Evolutionary conservation across 2,329 filamentous ascomycete species (phyloP), one percentile per base, ranked within the genome.

Genomic region (Bipolaris zeicola): DNA sequence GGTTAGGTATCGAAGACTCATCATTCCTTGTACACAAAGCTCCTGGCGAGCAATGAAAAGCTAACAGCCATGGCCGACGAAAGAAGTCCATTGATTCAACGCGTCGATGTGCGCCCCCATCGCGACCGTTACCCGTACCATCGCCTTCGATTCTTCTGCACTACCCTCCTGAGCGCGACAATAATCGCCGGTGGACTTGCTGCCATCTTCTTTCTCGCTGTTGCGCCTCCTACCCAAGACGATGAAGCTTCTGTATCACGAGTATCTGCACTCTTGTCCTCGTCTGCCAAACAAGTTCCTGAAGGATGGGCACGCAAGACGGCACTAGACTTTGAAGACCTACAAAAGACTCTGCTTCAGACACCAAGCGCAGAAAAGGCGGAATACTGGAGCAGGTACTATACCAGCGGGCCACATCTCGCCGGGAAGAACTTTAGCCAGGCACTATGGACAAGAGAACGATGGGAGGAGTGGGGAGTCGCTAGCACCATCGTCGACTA

Each of bases 61-160:
- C 51, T 37, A 18, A 45, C 48, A 54, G 71, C 55, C 61, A 81
- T 80, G 79, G 68, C 77, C 33, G 73, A 79, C 72, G 88, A 91
- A 78, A 80, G 79, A 54, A 89, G 87, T 48, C 89, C 89, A 55
- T 81, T 92, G 65, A 83, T 91, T 60, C 81, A 86, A 66, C 87
- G 84, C 49, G 84, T 90, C 57, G 82, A 64, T 80, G 80, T 56
- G 74, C 83, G 60, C 78, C 80, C 57, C 79, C 80, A 66, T 80
- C 86, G 64, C 87, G 71, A 74, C 53, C 74, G 77, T 44, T 79
- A 79, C 55, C 72, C 74, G 6, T 86, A 89, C 64, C 80, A 83
- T 62, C 83, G 82, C 26, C 72, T 87, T 43, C 86, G 88, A 48
- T 85, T 87, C 55, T 85, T 89, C 73, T 90, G 87, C 71, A 89